Percentiles rank a stretch among this genome's conserved stretches.
Evolutionary conservation across 495 filamentous ascomycete species (phyloP).

Genomic region (Penicillium argentinense): DNA sequence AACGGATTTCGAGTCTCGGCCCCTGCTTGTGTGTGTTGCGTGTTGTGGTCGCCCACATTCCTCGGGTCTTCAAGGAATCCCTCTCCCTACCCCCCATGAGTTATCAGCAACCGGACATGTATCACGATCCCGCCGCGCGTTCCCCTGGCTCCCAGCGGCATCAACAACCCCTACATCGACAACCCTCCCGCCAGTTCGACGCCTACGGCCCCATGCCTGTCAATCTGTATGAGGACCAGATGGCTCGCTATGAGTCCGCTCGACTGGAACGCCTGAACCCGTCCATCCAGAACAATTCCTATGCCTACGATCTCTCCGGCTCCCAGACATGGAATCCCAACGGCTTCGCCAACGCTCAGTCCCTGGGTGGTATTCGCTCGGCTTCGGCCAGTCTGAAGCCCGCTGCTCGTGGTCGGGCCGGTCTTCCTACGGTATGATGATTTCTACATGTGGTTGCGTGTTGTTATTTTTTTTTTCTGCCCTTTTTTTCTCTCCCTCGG

Average conservation of each 20-base stretch:
- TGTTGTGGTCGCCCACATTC: constrained; percentile 48
- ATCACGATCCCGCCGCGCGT: constrained; percentile 59
- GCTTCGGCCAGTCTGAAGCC: constrained; percentile 59
- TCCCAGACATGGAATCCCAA: constrained; percentile 68
- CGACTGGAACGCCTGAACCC: constrained; percentile 62
- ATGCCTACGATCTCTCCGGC: constrained; percentile 60
- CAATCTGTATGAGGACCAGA: constrained; percentile 65
- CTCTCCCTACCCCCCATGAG: constrained; percentile 45
- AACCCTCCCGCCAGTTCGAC: constrained; percentile 69
- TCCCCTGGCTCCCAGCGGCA: constrained; percentile 63
- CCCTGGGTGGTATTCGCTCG: constrained; percentile 53
- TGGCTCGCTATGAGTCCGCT: constrained; percentile 58
- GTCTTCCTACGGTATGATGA: constrained; percentile 55
- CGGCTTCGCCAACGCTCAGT: constrained; percentile 52
- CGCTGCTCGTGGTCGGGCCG: constrained; percentile 50
- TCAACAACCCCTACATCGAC: constrained; percentile 64
- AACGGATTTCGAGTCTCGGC: constrained; percentile 6
- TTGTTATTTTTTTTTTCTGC: background rate
- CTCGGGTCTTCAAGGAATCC: constrained; percentile 33
- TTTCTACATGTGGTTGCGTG: constrained; percentile 14
- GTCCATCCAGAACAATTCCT: constrained; percentile 50
- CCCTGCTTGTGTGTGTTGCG: constrained; percentile 6
- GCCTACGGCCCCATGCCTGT: constrained; percentile 60
- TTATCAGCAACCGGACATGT: constrained; percentile 64
- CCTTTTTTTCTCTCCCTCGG: background rate